Evolutionary conservation across 129 eudicot species (phyloP), one percentile per base, ranked within the genome.

Genomic region (Erigeron canadensis): DNA sequence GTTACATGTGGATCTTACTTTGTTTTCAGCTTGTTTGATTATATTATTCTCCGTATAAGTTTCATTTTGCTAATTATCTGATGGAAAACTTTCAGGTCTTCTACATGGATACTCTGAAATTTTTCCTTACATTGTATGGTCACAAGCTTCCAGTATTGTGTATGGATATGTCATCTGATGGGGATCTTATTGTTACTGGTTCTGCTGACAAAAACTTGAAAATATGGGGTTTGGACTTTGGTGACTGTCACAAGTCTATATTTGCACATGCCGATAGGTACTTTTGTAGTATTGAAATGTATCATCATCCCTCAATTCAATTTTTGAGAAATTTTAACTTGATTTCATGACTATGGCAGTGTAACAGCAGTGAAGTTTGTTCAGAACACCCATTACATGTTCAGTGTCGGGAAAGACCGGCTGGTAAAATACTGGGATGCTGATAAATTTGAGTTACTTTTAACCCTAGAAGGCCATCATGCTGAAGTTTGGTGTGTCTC

Each of bases 231-330:
- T 73, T 95, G 84, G 99, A 90, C 79, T 95, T 95, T 51, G 99
- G 99, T 55, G 96, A 95, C 62, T 90, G 97, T 78, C 99, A 95
- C 61, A 95, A 88, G 80, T 95, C 99, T 18, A 70, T 95, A 65
- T 95, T 95, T 74, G 97, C 99, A 62, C 99, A 95, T 84, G 89
- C 93, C 65, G 99, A 86, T 69, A 90, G 99, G 99, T 95, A 66
- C 67, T 19, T 7, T 44, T 10, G 7, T 58, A 34, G n/a, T 40
- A 12, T 56, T 15, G 42, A 46, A 22, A 39, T 56, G 38, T 50
- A 12, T 64, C 7, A 73, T 44, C 22, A 21, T 63, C 21, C 28
- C 15, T 43, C 16, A 62, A 40, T 16, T 51, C 16, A 12, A 67
- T 76, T 19, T 58, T 63, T 19, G 43, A 43, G 21, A 17, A 59